Evolutionary conservation across 305 asterid genomes (phyloP), one percentile per base, ranked within the genome.

Genomic region (Salvia sclarea): DNA sequence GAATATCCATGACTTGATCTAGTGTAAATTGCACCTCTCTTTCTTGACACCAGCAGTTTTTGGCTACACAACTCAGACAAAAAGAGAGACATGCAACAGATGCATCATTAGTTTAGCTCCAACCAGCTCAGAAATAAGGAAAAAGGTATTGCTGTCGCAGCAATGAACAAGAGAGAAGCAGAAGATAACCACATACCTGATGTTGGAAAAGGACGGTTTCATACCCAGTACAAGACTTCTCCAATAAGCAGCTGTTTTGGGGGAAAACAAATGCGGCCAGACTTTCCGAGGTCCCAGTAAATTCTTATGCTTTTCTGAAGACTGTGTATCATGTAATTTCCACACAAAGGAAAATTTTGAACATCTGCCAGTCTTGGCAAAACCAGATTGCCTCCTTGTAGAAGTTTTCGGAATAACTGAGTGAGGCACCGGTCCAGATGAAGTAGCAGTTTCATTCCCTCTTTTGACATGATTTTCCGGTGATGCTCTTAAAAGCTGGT

Each of bases 1-100:
- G 98, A 89, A 72, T 88, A 92, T 28, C 99, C 99, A 79, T 78
- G 84, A 40, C 76, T 64, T 49, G 98, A 89, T 78, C 92, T 92
- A 61, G 87, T 89, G 81, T 95, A 95, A 67, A 89, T 60, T 48
- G 99, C 88, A 68, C 91, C 91, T 80, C 97, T 82, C 79, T 84
- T 91, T 68, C 89, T 85, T 69, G 98, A 79, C 18, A 89, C 75
- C 76, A 83, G 71, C 57, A 86, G 73, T 65, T 86, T 86, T 79
- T 81, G 89, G 82, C 98, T 94, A 79, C 76, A 75, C 70, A 64
- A 61, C 61, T 47, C 48, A 40, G 58, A 60, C 66, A 59, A 14
- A 55, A 48, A 79, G 68, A 61, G 62, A 54, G 73, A 67, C 6
- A 33, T 24, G 45, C 50, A 48, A 48, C 9, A 61, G 54, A 78